Evolutionary conservation across 495 filamentous ascomycete genomes (phyloP).

Genomic region (Aspergillus campestris): DNA sequence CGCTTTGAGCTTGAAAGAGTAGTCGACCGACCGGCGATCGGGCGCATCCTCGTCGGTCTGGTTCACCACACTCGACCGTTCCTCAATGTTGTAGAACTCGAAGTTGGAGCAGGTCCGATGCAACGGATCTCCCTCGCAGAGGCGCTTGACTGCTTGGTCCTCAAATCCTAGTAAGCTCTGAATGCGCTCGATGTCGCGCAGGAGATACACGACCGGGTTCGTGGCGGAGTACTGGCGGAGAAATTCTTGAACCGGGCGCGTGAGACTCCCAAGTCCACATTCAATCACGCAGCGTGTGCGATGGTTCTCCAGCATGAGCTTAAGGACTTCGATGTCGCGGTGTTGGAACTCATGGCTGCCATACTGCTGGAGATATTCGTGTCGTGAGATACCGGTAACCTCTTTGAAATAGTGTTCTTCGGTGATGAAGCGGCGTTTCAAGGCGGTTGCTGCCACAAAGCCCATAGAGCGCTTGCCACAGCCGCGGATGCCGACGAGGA

Average conservation of each 20-base stretch:
- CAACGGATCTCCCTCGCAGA: constrained; percentile 44
- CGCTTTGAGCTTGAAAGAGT: constrained; percentile 62
- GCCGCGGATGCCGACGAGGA: constrained; percentile 68
- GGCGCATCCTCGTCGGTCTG: constrained; percentile 23
- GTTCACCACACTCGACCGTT: constrained; percentile 20
- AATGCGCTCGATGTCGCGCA: constrained; percentile 60
- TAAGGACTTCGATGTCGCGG: constrained; percentile 57
- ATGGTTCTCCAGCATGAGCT: constrained; percentile 57
- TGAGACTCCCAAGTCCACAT: constrained; percentile 53
- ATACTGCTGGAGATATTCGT: constrained; percentile 52
- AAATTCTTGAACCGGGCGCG: constrained; percentile 47
- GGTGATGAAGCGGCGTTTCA: constrained; percentile 66
- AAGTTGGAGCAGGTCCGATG: constrained; percentile 65
- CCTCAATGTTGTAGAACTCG: constrained; percentile 70
- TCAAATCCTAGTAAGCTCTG: constrained; percentile 52
- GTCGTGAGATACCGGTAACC: constrained; percentile 54
- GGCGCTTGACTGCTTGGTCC: constrained; percentile 43
- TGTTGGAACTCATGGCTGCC: constrained; percentile 59
- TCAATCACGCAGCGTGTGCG: constrained; percentile 61
- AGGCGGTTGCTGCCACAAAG: constrained; percentile 68
- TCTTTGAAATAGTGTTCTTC: constrained; percentile 70
- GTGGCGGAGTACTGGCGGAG: constrained; percentile 50
- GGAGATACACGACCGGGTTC: constrained; percentile 67
- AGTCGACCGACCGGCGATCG: constrained; percentile 40
- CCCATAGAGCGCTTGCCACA: constrained; percentile 72